phyloP scores from a whole-genome alignment of 2,329 filamentous ascomycete species.

The Fusarium pilosicola region DNA sequence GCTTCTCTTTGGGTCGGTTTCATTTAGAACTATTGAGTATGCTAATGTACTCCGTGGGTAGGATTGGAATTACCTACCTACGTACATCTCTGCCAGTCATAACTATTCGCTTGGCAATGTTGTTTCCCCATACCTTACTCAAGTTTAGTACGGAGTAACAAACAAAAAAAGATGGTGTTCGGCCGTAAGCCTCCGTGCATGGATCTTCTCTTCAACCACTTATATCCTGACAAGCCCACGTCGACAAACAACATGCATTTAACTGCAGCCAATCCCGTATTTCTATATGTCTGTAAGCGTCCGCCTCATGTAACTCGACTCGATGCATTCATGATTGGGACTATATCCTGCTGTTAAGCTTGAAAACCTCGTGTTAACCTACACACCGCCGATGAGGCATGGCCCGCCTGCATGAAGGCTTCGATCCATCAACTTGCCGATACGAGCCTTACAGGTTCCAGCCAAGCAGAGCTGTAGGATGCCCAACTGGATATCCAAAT shows the following conservation, averaged over 20 bases:
- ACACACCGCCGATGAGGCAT: conserved; percentile 32
- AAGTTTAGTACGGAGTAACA: not conserved
- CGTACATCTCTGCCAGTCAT: not conserved
- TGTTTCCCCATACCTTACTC: not conserved
- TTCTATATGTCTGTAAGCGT: conserved; percentile 17
- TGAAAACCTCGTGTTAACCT: conserved; percentile 29
- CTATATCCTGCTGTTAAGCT: conserved; percentile 7
- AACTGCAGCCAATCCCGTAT: conserved; percentile 23
- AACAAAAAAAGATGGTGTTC: conserved; percentile 23
- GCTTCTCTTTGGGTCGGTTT: not conserved
- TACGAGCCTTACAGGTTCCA: conserved; percentile 31
- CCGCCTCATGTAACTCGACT: conserved; percentile 31
- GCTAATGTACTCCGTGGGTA: not conserved
- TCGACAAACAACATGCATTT: conserved; percentile 3
- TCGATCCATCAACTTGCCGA: conserved; percentile 27
- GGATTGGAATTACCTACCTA: not conserved
- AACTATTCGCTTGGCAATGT: not conserved
- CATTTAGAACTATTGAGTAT: conserved; percentile 22
- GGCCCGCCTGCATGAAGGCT: conserved; percentile 17
- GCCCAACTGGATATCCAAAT: conserved; percentile 11
- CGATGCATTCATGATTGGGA: conserved; percentile 10
- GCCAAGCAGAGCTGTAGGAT: conserved; percentile 15
- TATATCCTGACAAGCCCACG: conserved; percentile 13
- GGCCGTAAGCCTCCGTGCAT: conserved; percentile 30
- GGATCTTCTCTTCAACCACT: conserved; percentile 13